A percentile compares a stretch with the other conserved stretches of the same genome.
phyloP scores from a whole-genome alignment of 345 rosid species.

The Syzygium aqueum region DNA sequence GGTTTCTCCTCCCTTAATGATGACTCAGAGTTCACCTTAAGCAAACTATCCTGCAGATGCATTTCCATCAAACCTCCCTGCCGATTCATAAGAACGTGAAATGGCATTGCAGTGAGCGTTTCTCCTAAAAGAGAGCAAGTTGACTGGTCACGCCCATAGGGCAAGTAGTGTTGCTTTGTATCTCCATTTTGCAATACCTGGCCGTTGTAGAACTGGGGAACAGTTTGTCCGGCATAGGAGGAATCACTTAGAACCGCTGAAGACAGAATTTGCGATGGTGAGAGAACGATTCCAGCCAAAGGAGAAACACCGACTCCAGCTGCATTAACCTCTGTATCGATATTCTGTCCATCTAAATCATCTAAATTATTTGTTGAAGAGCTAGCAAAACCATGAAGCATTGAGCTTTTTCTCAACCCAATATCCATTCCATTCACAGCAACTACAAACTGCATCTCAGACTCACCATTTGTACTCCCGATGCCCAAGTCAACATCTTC shows the following conservation, averaged over 20 bases:
- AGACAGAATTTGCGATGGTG: slow-evolving; percentile 27
- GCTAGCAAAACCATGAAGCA: slow-evolving; percentile 32
- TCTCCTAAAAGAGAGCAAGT: slow-evolving; percentile 25
- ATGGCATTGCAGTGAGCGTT: slow-evolving; percentile 22
- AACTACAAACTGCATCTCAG: slow-evolving; percentile 66
- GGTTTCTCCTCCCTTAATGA: not conserved
- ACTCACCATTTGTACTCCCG: slow-evolving; percentile 44
- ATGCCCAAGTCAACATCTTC: slow-evolving; percentile 45
- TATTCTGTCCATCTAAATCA: slow-evolving; percentile 27
- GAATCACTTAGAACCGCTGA: slow-evolving; percentile 32
- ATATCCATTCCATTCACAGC: slow-evolving; percentile 57
- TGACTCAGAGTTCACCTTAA: not conserved
- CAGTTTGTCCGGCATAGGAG: slow-evolving; percentile 31
- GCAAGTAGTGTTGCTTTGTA: slow-evolving; percentile 6
- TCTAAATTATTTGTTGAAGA: slow-evolving; percentile 46
- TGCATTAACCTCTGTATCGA: slow-evolving; percentile 24
- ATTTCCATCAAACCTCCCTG: slow-evolving; percentile 26
- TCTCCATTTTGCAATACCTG: slow-evolving; percentile 37
- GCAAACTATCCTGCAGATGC: not conserved
- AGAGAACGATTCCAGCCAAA: slow-evolving; percentile 19
- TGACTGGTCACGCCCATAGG: slow-evolving; percentile 26
- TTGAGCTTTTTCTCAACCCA: slow-evolving; percentile 36
- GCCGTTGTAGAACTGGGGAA: slow-evolving; percentile 33
- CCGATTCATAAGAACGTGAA: slow-evolving; percentile 28
- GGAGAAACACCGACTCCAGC: slow-evolving; percentile 27